phyloP scores from a whole-genome alignment of 2,329 filamentous ascomycete species.

The Colletotrichum sp. region DNA sequence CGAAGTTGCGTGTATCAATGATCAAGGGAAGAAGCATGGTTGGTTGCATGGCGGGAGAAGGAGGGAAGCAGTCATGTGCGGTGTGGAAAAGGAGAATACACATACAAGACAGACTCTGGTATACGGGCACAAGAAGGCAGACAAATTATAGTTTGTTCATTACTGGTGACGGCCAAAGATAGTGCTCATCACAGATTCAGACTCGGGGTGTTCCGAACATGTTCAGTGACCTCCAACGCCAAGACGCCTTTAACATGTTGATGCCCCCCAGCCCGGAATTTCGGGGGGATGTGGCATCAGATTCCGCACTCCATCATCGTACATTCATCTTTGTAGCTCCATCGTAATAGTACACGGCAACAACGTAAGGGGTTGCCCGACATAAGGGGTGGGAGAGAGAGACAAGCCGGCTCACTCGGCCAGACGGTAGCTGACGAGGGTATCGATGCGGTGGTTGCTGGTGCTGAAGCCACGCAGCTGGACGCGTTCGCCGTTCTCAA shows the following conservation, averaged over 20 bases:
- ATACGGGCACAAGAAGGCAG: not conserved
- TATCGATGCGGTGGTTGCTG: slow-evolving; percentile 91
- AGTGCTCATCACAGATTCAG: not conserved
- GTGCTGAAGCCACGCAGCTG: slow-evolving; percentile 97
- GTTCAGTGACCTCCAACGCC: not conserved
- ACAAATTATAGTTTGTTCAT: not conserved
- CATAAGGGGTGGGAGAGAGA: not conserved
- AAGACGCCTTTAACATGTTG: not conserved
- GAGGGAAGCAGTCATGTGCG: not conserved
- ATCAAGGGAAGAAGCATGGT: not conserved
- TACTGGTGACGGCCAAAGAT: not conserved
- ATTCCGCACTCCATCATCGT: not conserved
- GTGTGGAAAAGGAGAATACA: not conserved
- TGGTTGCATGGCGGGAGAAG: not conserved
- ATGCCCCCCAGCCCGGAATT: not conserved
- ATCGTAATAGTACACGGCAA: not conserved
- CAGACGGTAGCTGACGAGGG: slow-evolving; percentile 88
- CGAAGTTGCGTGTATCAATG: not conserved
- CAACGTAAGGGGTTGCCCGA: not conserved
- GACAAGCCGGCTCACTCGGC: slow-evolving; percentile 16
- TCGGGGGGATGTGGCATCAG: not conserved
- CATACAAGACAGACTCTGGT: not conserved
- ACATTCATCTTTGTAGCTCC: not conserved
- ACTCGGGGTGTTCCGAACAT: not conserved
- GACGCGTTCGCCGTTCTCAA: slow-evolving; percentile 91